These are phyloP conservation scores for Wallacemonas sp. DNA, from an alignment of 208 protist species.

Conservation along the genomic window DNA sequence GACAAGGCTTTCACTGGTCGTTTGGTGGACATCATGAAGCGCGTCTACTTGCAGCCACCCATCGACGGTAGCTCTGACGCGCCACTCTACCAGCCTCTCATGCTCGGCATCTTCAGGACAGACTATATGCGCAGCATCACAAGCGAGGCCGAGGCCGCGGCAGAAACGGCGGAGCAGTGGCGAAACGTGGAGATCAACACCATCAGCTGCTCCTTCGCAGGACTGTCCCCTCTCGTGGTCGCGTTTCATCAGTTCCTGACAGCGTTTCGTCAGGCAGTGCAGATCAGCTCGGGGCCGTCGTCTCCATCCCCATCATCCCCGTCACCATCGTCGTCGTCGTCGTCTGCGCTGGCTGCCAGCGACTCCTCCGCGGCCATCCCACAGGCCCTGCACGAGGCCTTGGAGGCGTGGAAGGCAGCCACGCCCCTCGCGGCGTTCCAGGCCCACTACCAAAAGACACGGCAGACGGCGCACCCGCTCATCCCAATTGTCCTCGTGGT, in stretches of 20 bases:
- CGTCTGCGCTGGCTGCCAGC: conserved; percentile 30
- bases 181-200: conserved; percentile 98
- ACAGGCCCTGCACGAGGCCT: conserved; percentile 41
- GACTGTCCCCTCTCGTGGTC: conserved; percentile 75
- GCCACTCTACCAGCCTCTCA: conserved; percentile 69
- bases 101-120: conserved; percentile 93
- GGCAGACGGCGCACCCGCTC: conserved; percentile 1
- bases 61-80: conserved; percentile 15
- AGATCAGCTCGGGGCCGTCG: background rate
- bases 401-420: conserved; percentile 34
- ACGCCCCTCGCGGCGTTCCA: conserved; percentile 23
- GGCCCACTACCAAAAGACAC: background rate
- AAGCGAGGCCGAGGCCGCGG: background rate
- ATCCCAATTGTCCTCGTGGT: conserved; percentile 88
- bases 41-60: conserved; percentile 59
- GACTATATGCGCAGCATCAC: conserved; percentile 92
- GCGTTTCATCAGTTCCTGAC: conserved; percentile 86
- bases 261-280: conserved; percentile 27
- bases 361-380: conserved; percentile 43
- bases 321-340: background rate
- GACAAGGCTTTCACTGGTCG: conserved; percentile 82
- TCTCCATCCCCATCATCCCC: background rate
- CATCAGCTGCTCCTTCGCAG: conserved; percentile 94
- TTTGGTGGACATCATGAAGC: conserved; percentile 82
- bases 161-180: conserved; percentile 43